These are phyloP conservation scores for Pleurotus tuber-regium DNA, from an alignment of 768 basidiomycete species.

Conservation along the genomic window DNA sequence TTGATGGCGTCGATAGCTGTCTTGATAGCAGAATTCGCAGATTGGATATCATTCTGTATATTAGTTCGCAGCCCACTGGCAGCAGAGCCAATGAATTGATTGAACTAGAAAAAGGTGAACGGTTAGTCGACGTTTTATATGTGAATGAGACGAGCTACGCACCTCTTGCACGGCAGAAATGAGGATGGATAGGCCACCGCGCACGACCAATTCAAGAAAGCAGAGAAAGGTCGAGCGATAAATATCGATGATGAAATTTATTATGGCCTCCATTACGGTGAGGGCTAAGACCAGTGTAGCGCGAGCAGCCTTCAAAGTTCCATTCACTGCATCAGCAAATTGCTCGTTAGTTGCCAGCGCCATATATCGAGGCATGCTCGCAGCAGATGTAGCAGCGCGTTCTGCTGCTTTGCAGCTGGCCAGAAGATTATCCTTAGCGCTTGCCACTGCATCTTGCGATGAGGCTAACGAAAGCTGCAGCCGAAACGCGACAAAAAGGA, in stretches of 20 bases:
- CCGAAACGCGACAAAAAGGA: constrained; percentile 84
- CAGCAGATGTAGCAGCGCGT: constrained; percentile 73
- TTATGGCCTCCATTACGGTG: constrained; percentile 82
- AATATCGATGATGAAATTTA: constrained; percentile 89
- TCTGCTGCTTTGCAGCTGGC: constrained; percentile 86
- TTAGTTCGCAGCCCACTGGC: constrained; percentile 59
- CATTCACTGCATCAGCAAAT: constrained; percentile 77
- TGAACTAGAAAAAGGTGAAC: constrained; percentile 59
- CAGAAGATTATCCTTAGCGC: constrained; percentile 73
- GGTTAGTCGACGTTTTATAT: constrained; percentile 16
- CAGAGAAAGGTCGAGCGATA: constrained; percentile 95
- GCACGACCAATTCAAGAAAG: constrained; percentile 86
- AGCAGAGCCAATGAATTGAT: constrained; percentile 58
- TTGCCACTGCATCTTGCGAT: constrained; percentile 63
- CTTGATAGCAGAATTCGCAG: constrained; percentile 68
- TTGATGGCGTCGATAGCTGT: constrained; percentile 67
- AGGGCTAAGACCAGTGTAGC: constrained; percentile 69
- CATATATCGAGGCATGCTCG: constrained; percentile 87
- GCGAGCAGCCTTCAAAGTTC: constrained; percentile 72
- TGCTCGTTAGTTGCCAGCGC: constrained; percentile 82
- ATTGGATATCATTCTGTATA: constrained; percentile 68
- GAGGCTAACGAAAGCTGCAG: constrained; percentile 71
- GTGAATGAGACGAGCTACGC: constrained; percentile 21
- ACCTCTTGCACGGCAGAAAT: constrained; percentile 86
- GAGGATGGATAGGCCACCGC: constrained; percentile 75